Evolutionary conservation across 2,329 filamentous ascomycete genomes (phyloP).

Genomic region (Aspergillus sergii): DNA sequence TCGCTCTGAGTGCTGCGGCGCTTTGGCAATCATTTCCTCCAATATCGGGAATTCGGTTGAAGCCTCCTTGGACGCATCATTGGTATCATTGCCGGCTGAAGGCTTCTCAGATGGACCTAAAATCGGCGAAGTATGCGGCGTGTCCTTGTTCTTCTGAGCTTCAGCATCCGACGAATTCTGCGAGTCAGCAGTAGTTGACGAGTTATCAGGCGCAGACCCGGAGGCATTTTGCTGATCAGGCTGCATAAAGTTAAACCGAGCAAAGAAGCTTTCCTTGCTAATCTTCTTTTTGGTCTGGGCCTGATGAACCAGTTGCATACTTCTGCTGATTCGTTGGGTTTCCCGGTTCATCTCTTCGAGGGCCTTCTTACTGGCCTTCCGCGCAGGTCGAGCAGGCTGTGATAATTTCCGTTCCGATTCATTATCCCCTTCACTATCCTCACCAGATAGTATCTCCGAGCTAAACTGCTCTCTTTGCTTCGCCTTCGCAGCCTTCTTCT

Average conservation of each 20-base stretch:
- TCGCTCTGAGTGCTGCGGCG: constrained; percentile 25
- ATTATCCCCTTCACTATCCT: constrained; percentile 62
- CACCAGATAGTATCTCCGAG: constrained; percentile 49
- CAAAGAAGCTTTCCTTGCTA: constrained; percentile 78
- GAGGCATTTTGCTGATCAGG: constrained; percentile 34
- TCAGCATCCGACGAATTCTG: constrained; percentile 47
- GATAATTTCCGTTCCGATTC: constrained; percentile 69
- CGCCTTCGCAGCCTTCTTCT: constrained; percentile 41
- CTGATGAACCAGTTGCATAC: constrained; percentile 88
- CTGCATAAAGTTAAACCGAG: constrained; percentile 75
- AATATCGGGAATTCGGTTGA: constrained; percentile 43
- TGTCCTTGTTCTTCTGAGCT: constrained; percentile 53
- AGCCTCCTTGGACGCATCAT: constrained; percentile 4
- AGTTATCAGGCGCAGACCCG: constrained; percentile 31
- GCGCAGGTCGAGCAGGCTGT: constrained; percentile 66
- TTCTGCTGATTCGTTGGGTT: constrained; percentile 86
- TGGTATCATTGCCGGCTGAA: background rate
- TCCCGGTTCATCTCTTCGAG: constrained; percentile 93
- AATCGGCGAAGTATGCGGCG: constrained; percentile 71
- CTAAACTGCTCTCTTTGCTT: constrained; percentile 36
- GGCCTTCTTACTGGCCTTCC: constrained; percentile 93
- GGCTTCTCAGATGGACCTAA: constrained; percentile 26
- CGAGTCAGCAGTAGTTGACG: constrained; percentile 55
- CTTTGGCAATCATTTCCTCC: constrained; percentile 37
- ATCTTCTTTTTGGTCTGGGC: constrained; percentile 91